Percentiles rank a stretch among this genome's conserved stretches.
phyloP scores from a whole-genome alignment of 2,329 filamentous ascomycete genomes.

The Aspergillus sp. region DNA sequence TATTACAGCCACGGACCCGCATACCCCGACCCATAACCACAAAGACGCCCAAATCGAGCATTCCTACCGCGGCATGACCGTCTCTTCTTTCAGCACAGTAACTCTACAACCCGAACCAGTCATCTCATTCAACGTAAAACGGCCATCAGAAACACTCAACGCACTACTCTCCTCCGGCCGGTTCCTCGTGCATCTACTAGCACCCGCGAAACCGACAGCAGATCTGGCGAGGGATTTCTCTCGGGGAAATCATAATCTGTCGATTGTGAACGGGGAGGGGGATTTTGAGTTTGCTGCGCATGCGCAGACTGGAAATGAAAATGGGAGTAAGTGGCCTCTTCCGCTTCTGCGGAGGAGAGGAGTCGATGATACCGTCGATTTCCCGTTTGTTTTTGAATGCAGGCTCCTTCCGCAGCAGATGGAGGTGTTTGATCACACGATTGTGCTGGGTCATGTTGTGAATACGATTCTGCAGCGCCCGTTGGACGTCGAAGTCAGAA shows the following conservation, averaged over 20 bases:
- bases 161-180: constrained; percentile 41
- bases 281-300: constrained; percentile 23
- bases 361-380: constrained; percentile 14
- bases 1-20: constrained; percentile 42
- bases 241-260: constrained; percentile 31
- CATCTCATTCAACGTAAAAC: constrained; percentile 57
- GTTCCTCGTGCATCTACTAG: constrained; percentile 49
- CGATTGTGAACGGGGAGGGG: constrained; percentile 19
- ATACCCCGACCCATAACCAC: not conserved
- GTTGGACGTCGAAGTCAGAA: not conserved
- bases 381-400: constrained; percentile 37
- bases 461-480: constrained; percentile 16
- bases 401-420: constrained; percentile 29
- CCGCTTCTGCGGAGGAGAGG: constrained; percentile 20
- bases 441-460: constrained; percentile 33
- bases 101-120: constrained; percentile 49
- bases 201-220: constrained; percentile 25
- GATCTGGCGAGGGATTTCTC: constrained; percentile 35
- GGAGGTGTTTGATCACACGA: constrained; percentile 35
- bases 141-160: constrained; percentile 50
- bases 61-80: constrained; percentile 47
- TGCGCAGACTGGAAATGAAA: not conserved
- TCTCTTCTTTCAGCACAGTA: constrained; percentile 57
- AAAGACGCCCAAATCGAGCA: constrained; percentile 11
- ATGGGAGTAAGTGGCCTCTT: constrained; percentile 10